Base-by-base conservation (phyloP, 805 yeast genomes). In the Maudiozyma barnettii region DNA sequence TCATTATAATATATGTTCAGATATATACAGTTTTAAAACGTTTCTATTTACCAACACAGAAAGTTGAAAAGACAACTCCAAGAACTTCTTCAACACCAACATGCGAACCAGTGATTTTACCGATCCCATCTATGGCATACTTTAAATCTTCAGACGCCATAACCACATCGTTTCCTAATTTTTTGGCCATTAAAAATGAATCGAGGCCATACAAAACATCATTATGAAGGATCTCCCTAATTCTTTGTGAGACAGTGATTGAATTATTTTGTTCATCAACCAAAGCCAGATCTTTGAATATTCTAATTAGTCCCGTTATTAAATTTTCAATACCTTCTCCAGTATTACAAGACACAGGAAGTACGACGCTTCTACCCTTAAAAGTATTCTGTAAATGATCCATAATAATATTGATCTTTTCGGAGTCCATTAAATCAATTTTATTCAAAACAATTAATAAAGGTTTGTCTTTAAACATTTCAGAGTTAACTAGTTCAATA, bases 81-180 rank as follows among this genome's bases (percentile, higher is more conserved):
- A 93, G 69, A 0, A 93, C 80, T 59, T 93, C 98, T 55, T 93
- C 97, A 0, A 90, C 74, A 0, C 95, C 95, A 13, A 91, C 79
- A 0, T 87, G 77, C 37, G 85, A 84, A 1, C 98, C 99, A 0
- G 97, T 90, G 22, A 93, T 84, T 58, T 82, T 85, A 0, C 97
- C 97, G 36, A 93, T 84, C 0, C 96, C 96, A 13, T 83, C 88
- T 18, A 83, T 79, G 0, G 96, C 80, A 44, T 75, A 75, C 43
- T 76, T 75, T 37, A 93, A 69, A 47, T 84, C 81, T 50, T 91
- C 96, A 0, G 86, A 70, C 0, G 95, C 95, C 36, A 88, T 62
- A 0, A 87, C 91, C 1, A 88, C 78, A 54, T 90, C 97, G 39
- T 77, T 77, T 16, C 70, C 64, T 4, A 52, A 20, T 3, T 72